These are phyloP conservation scores for Petrea volubilis DNA, from an alignment of 257 asterid species.

Conservation along the genomic window DNA sequence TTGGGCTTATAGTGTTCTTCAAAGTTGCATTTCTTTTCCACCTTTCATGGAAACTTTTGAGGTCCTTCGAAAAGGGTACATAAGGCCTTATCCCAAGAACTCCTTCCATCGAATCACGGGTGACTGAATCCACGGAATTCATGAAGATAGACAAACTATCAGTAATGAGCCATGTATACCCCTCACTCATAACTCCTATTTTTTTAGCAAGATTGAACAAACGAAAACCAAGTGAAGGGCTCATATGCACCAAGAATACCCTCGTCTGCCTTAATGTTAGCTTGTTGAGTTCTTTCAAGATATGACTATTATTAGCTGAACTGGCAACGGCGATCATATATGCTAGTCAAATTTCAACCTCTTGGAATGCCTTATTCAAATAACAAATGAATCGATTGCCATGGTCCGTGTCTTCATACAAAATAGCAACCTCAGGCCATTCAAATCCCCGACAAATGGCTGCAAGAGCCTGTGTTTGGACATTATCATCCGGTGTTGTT, in stretches of 20 bases:
- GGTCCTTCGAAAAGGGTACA: slow-evolving; percentile 35
- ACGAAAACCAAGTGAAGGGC: slow-evolving; percentile 37
- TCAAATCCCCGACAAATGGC: slow-evolving; percentile 40
- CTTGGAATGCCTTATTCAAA: slow-evolving; percentile 43
- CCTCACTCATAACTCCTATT: slow-evolving; percentile 47
- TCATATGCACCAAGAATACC: slow-evolving; percentile 59
- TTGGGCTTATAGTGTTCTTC: slow-evolving; percentile 10
- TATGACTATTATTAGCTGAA: slow-evolving; percentile 28
- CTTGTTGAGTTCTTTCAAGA: slow-evolving; percentile 30
- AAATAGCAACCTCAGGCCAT: slow-evolving; percentile 49
- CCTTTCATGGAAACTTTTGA: slow-evolving; percentile 40
- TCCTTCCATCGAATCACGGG: slow-evolving; percentile 61
- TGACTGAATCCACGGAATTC: slow-evolving; percentile 33
- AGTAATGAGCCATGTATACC: slow-evolving; percentile 61
- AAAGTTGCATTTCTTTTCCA: slow-evolving; percentile 40
- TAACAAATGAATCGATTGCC: slow-evolving; percentile 46
- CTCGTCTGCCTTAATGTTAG: slow-evolving; percentile 36
- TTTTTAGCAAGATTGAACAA: slow-evolving; percentile 43
- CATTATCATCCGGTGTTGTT: slow-evolving; percentile 27
- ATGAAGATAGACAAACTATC: slow-evolving; percentile 57
- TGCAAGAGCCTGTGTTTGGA: slow-evolving; percentile 55
- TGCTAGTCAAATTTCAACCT: slow-evolving; percentile 30
- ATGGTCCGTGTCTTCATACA: slow-evolving; percentile 51
- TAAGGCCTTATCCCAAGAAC: slow-evolving; percentile 64
- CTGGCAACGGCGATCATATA: slow-evolving; percentile 30